Percentiles rank a stretch among this genome's conserved stretches.
phyloP scores from a whole-genome alignment of 2,329 filamentous ascomycete genomes.

The Ampelomyces quisqualis region DNA sequence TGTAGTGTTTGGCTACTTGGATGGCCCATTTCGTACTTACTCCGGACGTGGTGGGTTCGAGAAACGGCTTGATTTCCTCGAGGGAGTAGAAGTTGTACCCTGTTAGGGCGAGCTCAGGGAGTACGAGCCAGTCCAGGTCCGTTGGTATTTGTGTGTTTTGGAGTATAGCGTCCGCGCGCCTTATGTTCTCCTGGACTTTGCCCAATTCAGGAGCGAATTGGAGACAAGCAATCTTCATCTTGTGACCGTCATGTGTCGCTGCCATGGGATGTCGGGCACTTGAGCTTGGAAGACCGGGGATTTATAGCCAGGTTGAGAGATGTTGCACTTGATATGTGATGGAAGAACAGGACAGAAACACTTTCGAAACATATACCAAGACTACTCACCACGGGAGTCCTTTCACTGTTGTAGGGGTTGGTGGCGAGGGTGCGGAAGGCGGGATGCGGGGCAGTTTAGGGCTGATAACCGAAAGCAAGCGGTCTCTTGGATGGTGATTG shows the following conservation, averaged over 20 bases:
- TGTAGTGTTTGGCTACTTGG: conserved; percentile 63
- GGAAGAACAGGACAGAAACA: not conserved
- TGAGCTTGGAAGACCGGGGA: conserved; percentile 1
- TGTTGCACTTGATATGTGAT: no score
- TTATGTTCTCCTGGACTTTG: conserved; percentile 69
- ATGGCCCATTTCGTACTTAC: conserved; percentile 71
- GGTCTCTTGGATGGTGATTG: not conserved
- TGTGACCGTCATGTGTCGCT: not conserved
- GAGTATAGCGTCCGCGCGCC: conserved; percentile 65
- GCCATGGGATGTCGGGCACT: no score
- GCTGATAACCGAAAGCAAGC: not conserved
- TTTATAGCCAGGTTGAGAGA: no score
- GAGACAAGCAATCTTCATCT: conserved; percentile 68
- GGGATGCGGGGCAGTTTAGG: conserved; percentile 3
- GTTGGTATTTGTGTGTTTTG: conserved; percentile 47
- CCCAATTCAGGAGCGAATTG: conserved; percentile 73
- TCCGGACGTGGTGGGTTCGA: conserved; percentile 67
- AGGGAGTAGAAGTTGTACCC: conserved; percentile 78
- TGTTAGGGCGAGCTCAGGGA: conserved; percentile 77
- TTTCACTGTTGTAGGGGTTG: conserved; percentile 1
- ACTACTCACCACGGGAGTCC: not conserved
- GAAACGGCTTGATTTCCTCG: conserved; percentile 65
- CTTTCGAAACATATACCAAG: not conserved
- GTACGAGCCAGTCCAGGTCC: conserved; percentile 66
- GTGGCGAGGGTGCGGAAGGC: conserved; percentile 1